Conservation (phyloP, 2,329 filamentous ascomycete species). For the Lachnellula occidentalis region DNA sequence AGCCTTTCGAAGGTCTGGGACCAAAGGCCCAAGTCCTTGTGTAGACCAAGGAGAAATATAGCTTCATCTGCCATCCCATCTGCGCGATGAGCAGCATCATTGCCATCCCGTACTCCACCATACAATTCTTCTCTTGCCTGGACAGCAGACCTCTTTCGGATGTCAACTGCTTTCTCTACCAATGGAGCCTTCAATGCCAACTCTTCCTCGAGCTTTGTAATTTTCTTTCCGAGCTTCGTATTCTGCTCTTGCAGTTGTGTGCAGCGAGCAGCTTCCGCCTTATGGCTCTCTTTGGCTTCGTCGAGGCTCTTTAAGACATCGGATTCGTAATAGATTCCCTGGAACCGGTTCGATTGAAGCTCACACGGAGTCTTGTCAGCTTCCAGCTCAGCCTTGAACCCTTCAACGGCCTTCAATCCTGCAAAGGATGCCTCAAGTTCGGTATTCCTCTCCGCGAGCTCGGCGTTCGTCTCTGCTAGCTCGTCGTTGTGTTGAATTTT, state of each 20-base stretch:
- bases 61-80: neutral
- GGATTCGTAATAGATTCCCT: too few species aligned
- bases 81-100: constrained; percentile 3
- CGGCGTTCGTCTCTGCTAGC: neutral
- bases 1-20: neutral
- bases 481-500: neutral
- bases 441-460: neutral
- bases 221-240: neutral
- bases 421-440: neutral
- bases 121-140: neutral
- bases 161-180: neutral
- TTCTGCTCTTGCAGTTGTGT: neutral
- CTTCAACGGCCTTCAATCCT: neutral
- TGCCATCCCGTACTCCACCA: neutral
- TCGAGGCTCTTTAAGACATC: neutral
- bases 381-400: neutral
- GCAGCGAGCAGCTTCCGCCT: neutral
- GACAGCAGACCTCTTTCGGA: constrained; percentile 1
- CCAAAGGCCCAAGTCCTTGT: neutral
- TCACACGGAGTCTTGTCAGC: neutral
- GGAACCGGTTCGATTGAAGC: neutral
- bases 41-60: neutral
- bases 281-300: neutral
- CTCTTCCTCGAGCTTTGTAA: neutral
- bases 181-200: neutral